A percentile compares a stretch with the other conserved stretches of the same genome.
Conservation (phyloP, 139 green algal genomes). For the Tetratostichococcus sp. region DNA sequence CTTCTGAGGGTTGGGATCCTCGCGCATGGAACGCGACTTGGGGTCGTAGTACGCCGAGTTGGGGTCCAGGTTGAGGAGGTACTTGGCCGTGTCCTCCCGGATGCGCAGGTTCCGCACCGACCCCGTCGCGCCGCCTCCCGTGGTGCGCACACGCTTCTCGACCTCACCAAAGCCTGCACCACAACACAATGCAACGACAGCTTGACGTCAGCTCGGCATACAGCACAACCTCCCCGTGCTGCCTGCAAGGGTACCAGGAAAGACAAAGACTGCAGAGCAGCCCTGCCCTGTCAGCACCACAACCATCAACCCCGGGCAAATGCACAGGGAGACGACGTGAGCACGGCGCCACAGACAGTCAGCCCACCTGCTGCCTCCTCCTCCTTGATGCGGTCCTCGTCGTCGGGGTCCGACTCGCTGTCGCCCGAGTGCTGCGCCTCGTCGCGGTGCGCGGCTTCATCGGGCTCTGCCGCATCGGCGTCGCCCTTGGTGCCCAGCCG, state of each 20-base stretch:
- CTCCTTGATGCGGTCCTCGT: slow-evolving; percentile 90
- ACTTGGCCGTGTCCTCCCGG: slow-evolving; percentile 99
- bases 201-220: no score
- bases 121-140: slow-evolving; percentile 80
- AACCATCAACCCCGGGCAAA: no score
- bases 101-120: slow-evolving; percentile 96
- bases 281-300: no score
- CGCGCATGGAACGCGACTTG: slow-evolving; percentile 94
- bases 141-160: slow-evolving; percentile 91
- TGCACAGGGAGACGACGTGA: no score
- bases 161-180: slow-evolving; percentile 88
- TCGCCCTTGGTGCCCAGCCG: slow-evolving; percentile 32
- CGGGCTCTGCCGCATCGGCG: slow-evolving; percentile 39
- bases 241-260: no score
- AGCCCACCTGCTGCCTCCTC: slow-evolving; percentile 66
- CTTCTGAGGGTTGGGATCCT: slow-evolving; percentile 80
- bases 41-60: slow-evolving; percentile 97
- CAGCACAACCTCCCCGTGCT: no score
- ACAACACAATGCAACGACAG: no score
- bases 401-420: slow-evolving; percentile 29
- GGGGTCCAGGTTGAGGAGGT: slow-evolving; percentile 95
- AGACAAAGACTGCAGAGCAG: no score
- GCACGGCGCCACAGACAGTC: no score
- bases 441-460: slow-evolving; percentile 33
- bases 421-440: slow-evolving; percentile 19